Evolutionary conservation across 768 basidiomycete genomes (phyloP), one percentile per base, ranked within the genome.

Genomic region (Nidula microcarpa): DNA sequence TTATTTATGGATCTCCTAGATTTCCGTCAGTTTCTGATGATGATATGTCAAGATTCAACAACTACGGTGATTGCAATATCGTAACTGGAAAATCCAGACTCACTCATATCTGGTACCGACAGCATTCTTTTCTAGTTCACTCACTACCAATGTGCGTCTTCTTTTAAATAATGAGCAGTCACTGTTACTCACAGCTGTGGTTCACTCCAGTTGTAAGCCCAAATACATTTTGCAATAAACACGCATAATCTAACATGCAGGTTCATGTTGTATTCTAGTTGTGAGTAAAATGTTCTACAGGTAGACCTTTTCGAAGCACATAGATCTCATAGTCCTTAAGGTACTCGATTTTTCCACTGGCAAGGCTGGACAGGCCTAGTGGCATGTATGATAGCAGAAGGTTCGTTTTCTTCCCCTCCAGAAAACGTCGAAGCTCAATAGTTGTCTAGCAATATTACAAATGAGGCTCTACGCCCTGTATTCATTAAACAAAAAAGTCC

Each of bases 401-500:
- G 83, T 84, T 44, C 32, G 74, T 59, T 16, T 34, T 10, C 18
- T 37, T 18, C 14, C 10, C 5, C 23, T 43, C 17, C 33, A 35
- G 10, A 49, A 46, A n/a, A 33, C 1, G 39, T 11, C 16, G 16
- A 4, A 23, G 8, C 39, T 23, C 32, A 54, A 14, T 32, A 11
- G 49, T 35, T 43, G 46, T 13, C 23, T 47, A 49, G 50, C 11
- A 45, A 52, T 35, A 1, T 39, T 85, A 13, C 82, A 83, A 66
- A 77, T 82, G 66, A 79, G 84, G 32, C 62, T 86, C n/a, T 84
- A 82, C 63, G 84, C 82, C 1, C 66, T 86, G 55, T 85, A 83
- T 62, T 76, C 75, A 47, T 61, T 80, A 18, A 72, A 81, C 65
- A 80, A 77, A 58, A 75, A 68, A 50, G 62, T 85, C 14, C 71